Base-by-base conservation (phyloP, 805 yeast genomes). In the Hanseniaspora taiwanica region DNA sequence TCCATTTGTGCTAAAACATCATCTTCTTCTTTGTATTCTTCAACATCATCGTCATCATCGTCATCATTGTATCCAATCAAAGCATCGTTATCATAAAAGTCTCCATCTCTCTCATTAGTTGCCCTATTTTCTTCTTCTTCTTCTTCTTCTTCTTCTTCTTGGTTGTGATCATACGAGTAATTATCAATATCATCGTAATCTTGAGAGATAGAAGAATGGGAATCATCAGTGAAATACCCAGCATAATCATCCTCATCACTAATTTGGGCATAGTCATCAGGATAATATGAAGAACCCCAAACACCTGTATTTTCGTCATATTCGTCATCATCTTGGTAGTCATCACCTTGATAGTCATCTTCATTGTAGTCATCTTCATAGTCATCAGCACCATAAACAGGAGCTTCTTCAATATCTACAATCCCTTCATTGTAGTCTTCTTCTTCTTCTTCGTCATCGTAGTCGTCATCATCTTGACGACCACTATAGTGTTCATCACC, bases 1-100 rank as follows among this genome's bases (percentile, higher is more conserved):
- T 29, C 33, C 33, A 29, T 29, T 8, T 29, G 13, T 3, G 14
- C 18, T n/a, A 29, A 29, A 14, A 18, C 18, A 10, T 29, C 18
- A 4, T 29, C 33, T 14, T 29, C 18, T 32, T 18, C 10, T 42
- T 32, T 12, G 12, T n/a, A 16, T 23, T 16, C 41, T 43, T 41
- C 10, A 49, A 34, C 3, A 47, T 7, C 29, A 8, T 25, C 29
- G 10, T 25, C 29, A 25, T 29, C 18, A 7, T 9, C 33, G 4
- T 29, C 9, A 8, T 16, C 8, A 5, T 29, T 8, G 9, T 29
- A 29, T 10, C 25, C 25, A 23, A 23, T 23, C 25, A 23, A 23
- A 7, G 7, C 25, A 23, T 23, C 10, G 25, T 23, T 10, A n/a
- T 29, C 33, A 8, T 29, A n/a, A 16, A n/a, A 23, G 25, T 10